Conservation (phyloP, 2,329 filamentous ascomycete genomes). For the Claviceps fusiformis region DNA sequence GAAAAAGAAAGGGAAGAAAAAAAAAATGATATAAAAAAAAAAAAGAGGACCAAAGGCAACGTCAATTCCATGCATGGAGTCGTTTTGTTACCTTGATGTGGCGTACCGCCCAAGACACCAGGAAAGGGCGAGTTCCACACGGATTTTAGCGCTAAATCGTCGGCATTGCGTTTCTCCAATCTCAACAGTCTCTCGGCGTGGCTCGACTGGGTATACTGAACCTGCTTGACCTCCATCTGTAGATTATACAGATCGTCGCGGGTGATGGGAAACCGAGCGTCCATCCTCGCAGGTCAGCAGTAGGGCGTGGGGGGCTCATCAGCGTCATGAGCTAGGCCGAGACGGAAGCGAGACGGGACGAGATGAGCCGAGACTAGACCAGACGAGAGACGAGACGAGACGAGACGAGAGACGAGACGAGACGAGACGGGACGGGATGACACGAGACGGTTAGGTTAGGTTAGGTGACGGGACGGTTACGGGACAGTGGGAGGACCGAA, state of each 20-base stretch:
- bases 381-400: no score
- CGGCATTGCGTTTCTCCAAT: slow-evolving; percentile 53
- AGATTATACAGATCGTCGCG: slow-evolving; percentile 55
- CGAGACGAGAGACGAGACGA: no score
- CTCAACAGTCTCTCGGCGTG: slow-evolving; percentile 49
- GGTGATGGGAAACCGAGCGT: slow-evolving; percentile 44
- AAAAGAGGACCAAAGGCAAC: not conserved
- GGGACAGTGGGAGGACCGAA: not conserved
- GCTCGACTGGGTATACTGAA: slow-evolving; percentile 48
- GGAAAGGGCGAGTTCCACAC: slow-evolving; percentile 93
- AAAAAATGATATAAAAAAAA: not conserved
- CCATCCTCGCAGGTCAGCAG: slow-evolving; percentile 35
- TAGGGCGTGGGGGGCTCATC: not conserved
- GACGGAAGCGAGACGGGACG: no score
- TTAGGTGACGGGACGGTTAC: no score
- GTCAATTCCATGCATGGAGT: not conserved
- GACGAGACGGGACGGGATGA: not conserved
- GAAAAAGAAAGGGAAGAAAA: not conserved
- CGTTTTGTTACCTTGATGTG: slow-evolving; percentile 63
- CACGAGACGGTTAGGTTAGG: no score
- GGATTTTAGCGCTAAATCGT: slow-evolving; percentile 60
- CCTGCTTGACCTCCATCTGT: slow-evolving; percentile 57
- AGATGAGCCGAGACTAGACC: no score
- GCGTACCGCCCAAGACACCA: slow-evolving; percentile 66
- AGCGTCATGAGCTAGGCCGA: not conserved